phyloP scores from a whole-genome alignment of 1,139 yeast genomes.

The Suhomyces guaymorum region DNA sequence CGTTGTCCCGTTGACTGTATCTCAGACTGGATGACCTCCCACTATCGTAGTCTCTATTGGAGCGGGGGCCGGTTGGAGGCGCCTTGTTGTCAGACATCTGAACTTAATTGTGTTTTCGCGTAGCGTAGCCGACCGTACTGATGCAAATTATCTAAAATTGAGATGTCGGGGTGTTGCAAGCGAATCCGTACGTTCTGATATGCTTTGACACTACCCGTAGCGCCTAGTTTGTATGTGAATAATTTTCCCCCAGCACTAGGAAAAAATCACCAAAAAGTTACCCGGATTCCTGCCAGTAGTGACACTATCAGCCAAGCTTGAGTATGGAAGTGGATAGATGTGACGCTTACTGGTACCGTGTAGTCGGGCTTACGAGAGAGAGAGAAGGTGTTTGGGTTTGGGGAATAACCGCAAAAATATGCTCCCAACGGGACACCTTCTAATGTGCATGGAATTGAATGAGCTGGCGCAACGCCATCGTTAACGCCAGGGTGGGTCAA shows the following conservation, averaged over 20 bases:
- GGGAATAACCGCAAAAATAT: too few species aligned
- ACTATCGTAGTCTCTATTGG: constrained; percentile 23
- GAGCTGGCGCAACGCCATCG: too few species aligned
- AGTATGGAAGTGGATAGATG: too few species aligned
- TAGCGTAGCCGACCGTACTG: neutral
- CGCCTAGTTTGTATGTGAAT: constrained; percentile 1
- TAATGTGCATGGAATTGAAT: too few species aligned
- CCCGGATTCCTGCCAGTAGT: constrained; percentile 7
- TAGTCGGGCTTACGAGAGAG: neutral
- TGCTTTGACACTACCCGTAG: constrained; percentile 1
- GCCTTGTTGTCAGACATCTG: constrained; percentile 51
- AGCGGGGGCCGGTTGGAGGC: constrained; percentile 41
- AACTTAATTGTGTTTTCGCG: constrained; percentile 12
- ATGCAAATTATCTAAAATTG: too few species aligned
- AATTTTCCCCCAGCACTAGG: constrained; percentile 3
- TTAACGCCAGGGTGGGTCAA: too few species aligned
- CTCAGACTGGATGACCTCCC: constrained; percentile 5
- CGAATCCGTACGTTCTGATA: neutral
- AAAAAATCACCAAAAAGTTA: constrained; percentile 4
- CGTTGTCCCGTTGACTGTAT: constrained; percentile 10
- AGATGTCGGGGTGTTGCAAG: too few species aligned
- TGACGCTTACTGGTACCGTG: too few species aligned
- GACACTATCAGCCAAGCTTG: too few species aligned
- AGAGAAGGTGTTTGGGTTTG: neutral
- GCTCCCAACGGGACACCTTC: too few species aligned